Percentiles rank a stretch among this genome's conserved stretches.
These are phyloP conservation scores for Saccharomycopsis sp. DNA, from an alignment of 805 yeast species.

Conservation along the genomic window DNA sequence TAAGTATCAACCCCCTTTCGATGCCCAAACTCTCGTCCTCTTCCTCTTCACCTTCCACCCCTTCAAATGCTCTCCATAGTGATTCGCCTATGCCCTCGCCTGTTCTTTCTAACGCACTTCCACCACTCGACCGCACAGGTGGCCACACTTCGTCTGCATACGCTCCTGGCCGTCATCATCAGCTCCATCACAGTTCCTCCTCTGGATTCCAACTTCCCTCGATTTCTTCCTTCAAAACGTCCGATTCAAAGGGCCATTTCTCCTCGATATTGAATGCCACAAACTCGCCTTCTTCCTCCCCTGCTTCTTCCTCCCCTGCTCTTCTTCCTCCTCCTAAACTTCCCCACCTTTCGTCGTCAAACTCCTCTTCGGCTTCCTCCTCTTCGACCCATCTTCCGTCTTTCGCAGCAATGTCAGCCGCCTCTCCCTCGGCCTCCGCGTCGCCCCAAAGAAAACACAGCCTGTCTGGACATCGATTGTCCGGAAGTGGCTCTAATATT, in stretches of 20 bases:
- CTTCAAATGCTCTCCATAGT: not conserved
- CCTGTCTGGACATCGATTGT: not conserved
- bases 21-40: conserved; percentile 3
- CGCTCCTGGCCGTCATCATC: not conserved
- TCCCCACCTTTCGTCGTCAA: conserved; percentile 3
- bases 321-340: not conserved
- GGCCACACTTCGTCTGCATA: not conserved
- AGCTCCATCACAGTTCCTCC: not conserved
- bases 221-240: not conserved
- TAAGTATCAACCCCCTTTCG: conserved; percentile 2
- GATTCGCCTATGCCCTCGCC: conserved; percentile 2
- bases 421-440: not conserved
- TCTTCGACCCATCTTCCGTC: not conserved
- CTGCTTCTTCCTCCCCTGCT: not conserved
- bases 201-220: not conserved
- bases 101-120: not conserved
- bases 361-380: not conserved
- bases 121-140: not conserved
- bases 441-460: not conserved
- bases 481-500: conserved; percentile 8
- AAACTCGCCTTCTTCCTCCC: not conserved
- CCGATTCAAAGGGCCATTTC: conserved; percentile 1
- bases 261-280: not conserved
- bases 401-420: not conserved
- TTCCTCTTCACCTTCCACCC: not conserved